Base-by-base conservation (phyloP, 192 early-diverging fungal species). In the Entomortierella parvispora region DNA sequence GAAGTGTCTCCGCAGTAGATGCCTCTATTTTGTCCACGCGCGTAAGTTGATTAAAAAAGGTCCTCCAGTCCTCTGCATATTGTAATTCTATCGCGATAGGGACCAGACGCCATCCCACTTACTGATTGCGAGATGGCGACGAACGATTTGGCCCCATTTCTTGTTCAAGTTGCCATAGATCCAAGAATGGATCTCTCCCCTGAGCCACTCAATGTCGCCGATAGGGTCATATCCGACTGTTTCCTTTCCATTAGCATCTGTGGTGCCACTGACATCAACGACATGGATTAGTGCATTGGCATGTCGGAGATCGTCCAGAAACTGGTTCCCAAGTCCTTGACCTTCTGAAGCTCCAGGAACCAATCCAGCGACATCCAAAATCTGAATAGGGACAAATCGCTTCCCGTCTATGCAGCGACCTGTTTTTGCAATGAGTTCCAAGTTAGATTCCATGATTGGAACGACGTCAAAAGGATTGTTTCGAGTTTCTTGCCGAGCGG, bases 201-300 rank as follows among this genome's bases (percentile, higher is more conserved):
- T 79, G 23, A 95, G 85, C 93, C 93, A 95, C 67, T 89, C 91
- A 40, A 95, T 91, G 69, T 95, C 93, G 67, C 91, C 87, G 9
- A 93, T 83, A 5, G 93, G 93, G 46, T 95, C 93, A 58, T 95
- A 94, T 12, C 93, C 93, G 12, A 83, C 77, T 4, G 93, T 93
- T 43, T 87, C 92, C 53, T 92, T 91, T 3, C 93, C 93, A 48
- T 77, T 79, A 4, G 83, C 89, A 63, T 95, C 93, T 0, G 93
- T 95, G 4, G 90, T 94, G 5, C 93, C 93, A 20, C 90, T 92
- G 12, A 90, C 92, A 58, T 95, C 93, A 1, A 95, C 93, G 22
- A 95, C 92, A 63, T 95, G 93, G 68, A 95, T 90, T 48, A 95
- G 76, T 10, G 87, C 88, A 58, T 93, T 89, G 43, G 93, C 93